These are phyloP conservation scores for Blastobotrys chiropterorum DNA, from an alignment of 805 yeast species.

Conservation along the genomic window DNA sequence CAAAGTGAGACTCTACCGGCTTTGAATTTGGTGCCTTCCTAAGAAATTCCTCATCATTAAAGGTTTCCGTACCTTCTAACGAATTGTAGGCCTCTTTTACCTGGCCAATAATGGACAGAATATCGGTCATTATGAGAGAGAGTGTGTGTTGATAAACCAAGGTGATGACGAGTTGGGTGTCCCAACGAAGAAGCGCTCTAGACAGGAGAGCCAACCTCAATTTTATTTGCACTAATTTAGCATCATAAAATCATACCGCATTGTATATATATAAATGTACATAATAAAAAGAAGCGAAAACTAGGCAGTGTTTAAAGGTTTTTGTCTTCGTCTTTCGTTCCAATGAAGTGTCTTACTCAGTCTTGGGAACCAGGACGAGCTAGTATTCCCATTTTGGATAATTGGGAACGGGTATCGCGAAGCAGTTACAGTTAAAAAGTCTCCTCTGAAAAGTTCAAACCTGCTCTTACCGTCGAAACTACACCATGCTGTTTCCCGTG, in stretches of 20 bases:
- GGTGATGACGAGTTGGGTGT: no score
- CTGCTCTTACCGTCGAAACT: slow-evolving; percentile 91
- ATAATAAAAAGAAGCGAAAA: no score
- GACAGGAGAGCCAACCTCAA: no score
- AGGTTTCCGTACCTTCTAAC: neutral
- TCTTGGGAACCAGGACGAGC: slow-evolving; percentile 72
- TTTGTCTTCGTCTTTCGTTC: slow-evolving; percentile 88
- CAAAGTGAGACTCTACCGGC: neutral
- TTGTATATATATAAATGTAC: neutral
- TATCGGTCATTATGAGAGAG: neutral
- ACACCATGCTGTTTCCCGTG: slow-evolving; percentile 93
- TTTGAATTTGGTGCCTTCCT: neutral
- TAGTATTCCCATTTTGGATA: slow-evolving; percentile 55
- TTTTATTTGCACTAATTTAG: no score
- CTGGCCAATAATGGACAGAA: neutral
- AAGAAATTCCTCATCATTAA: neutral
- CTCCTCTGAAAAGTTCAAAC: slow-evolving; percentile 74
- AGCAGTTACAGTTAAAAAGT: slow-evolving; percentile 78
- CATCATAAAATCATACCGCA: neutral
- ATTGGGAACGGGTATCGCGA: slow-evolving; percentile 93
- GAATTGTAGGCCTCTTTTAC: neutral
- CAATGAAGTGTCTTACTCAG: slow-evolving; percentile 84
- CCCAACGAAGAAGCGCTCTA: no score
- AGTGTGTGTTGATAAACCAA: neutral
- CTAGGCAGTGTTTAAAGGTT: slow-evolving; percentile 45